Evolutionary conservation across 2,329 filamentous ascomycete species (phyloP).

Genomic region (Fusarium illudens): DNA sequence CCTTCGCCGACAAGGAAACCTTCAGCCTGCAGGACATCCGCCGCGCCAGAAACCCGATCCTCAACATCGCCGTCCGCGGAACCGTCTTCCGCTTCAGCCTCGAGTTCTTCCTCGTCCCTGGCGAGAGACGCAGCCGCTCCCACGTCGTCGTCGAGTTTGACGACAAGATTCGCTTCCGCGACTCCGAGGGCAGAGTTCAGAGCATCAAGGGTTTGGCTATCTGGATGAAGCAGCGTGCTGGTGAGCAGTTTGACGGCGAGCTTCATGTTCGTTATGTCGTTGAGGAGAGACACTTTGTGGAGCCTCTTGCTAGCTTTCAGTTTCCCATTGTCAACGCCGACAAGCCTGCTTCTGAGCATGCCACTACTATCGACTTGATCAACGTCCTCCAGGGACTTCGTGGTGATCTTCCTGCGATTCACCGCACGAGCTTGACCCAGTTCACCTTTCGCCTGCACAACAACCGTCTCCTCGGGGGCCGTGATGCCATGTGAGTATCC

Average conservation of each 20-base stretch:
- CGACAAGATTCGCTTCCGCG: not conserved
- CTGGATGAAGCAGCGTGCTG: slow-evolving; percentile 10
- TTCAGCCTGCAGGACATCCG: not conserved
- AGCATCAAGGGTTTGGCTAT: slow-evolving; percentile 5
- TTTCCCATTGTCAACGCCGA: not conserved
- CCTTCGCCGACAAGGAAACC: not conserved
- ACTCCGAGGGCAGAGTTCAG: not conserved
- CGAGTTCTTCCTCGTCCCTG: not conserved
- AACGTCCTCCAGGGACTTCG: not conserved
- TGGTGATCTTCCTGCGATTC: not conserved
- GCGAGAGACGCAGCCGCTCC: not conserved
- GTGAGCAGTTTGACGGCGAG: not conserved
- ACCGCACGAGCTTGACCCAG: not conserved
- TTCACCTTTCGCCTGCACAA: slow-evolving; percentile 2
- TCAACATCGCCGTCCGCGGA: not conserved
- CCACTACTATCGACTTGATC: slow-evolving; percentile 12
- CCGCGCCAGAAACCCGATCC: not conserved
- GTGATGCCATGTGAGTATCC: slow-evolving; percentile 16
- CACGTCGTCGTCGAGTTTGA: not conserved
- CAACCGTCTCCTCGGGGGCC: not conserved
- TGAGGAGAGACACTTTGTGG: not conserved
- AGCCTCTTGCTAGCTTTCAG: not conserved
- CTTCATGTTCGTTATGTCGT: slow-evolving; percentile 8
- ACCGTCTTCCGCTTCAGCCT: not conserved
- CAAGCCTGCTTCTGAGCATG: not conserved